Evolutionary conservation across 2,329 filamentous ascomycete genomes (phyloP).

Genomic region (Pestalotiopsis sp.): DNA sequence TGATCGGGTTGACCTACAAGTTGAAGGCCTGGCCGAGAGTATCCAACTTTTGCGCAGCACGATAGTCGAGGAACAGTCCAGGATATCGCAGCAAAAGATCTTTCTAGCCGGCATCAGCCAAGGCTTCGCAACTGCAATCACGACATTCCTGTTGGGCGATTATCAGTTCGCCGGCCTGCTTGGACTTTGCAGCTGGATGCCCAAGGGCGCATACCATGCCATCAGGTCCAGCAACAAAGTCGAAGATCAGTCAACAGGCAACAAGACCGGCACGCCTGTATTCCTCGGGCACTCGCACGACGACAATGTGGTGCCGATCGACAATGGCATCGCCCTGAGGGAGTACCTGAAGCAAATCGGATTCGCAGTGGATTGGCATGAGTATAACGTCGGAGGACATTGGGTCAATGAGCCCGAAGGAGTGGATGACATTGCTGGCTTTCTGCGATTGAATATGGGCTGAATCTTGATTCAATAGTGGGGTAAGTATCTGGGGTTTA

Average conservation of each 20-base stretch:
- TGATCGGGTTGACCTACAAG: slow-evolving; percentile 27
- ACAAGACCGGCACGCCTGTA: slow-evolving; percentile 20
- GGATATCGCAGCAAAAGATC: slow-evolving; percentile 25
- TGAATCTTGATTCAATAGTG: background rate
- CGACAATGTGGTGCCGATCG: slow-evolving; percentile 30
- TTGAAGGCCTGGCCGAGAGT: slow-evolving; percentile 24
- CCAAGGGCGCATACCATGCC: slow-evolving; percentile 11
- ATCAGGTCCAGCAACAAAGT: background rate
- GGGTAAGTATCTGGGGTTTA: background rate
- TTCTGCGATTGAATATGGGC: slow-evolving; percentile 15
- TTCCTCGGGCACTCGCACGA: slow-evolving; percentile 32
- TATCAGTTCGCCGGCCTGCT: slow-evolving; percentile 27
- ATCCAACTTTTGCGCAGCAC: slow-evolving; percentile 20
- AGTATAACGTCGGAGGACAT: slow-evolving; percentile 28
- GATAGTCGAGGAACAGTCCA: slow-evolving; percentile 24
- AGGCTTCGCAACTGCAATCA: slow-evolving; percentile 30
- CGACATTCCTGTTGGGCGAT: slow-evolving; percentile 17
- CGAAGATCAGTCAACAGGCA: background rate
- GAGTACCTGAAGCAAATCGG: slow-evolving; percentile 19
- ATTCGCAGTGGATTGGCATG: slow-evolving; percentile 27
- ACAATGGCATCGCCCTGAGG: slow-evolving; percentile 26
- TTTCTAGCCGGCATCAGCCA: slow-evolving; percentile 36
- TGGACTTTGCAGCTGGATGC: slow-evolving; percentile 33
- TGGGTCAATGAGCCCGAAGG: slow-evolving; percentile 32
- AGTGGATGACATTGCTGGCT: slow-evolving; percentile 24